phyloP scores from a whole-genome alignment of 768 basidiomycete genomes.

The Nidularia pulvinata region DNA sequence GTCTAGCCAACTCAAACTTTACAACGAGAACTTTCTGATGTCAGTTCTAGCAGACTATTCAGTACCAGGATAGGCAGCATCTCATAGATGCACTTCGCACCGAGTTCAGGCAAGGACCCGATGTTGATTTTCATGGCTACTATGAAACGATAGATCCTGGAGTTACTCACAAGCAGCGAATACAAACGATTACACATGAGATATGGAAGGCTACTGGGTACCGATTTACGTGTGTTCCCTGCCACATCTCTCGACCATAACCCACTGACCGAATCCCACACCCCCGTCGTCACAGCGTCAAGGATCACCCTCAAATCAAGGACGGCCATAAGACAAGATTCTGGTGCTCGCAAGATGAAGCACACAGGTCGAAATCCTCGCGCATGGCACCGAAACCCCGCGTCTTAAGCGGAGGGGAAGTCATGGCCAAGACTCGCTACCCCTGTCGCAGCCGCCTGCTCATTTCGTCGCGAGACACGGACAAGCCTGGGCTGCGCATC shows the following conservation, averaged over 20 bases:
- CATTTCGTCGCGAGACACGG: slow-evolving; percentile 39
- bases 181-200: slow-evolving; percentile 38
- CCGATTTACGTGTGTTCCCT: slow-evolving; percentile 43
- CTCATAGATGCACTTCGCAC: slow-evolving; percentile 28
- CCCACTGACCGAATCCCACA: too few relatives aligned
- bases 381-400: slow-evolving; percentile 30
- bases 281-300: slow-evolving; percentile 43
- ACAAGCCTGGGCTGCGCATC: slow-evolving; percentile 13
- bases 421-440: slow-evolving; percentile 37
- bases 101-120: slow-evolving; percentile 25
- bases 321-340: slow-evolving; percentile 48
- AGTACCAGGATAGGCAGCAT: slow-evolving; percentile 23
- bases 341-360: slow-evolving; percentile 52
- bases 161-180: slow-evolving; percentile 35
- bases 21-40: too few relatives aligned
- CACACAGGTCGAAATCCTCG: slow-evolving; percentile 36
- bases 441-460: slow-evolving; percentile 44
- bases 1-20: too few relatives aligned
- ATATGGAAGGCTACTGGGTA: slow-evolving; percentile 51
- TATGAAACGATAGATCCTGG: slow-evolving; percentile 27
- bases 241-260: too few relatives aligned
- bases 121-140: slow-evolving; percentile 41
- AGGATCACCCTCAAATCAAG: slow-evolving; percentile 45
- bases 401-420: slow-evolving; percentile 31
- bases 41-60: slow-evolving; percentile 18